Evolutionary conservation across 2,329 filamentous ascomycete genomes (phyloP).

Genomic region (Phoma sp.): DNA sequence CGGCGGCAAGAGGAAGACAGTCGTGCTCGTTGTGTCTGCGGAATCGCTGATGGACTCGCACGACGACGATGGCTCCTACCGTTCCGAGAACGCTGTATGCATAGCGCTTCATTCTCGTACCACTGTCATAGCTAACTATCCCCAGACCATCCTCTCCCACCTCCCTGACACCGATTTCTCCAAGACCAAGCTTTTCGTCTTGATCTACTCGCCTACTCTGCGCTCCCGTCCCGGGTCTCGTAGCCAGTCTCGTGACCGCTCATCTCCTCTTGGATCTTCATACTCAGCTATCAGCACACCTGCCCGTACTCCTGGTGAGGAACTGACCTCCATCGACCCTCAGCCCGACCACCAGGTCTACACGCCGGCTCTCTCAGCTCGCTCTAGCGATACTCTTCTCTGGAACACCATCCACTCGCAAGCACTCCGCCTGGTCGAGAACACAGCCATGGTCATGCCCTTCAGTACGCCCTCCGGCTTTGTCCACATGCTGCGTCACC

Average conservation of each 20-base stretch:
- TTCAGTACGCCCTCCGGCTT: conserved; percentile 86
- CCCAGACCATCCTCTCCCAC: conserved; percentile 76
- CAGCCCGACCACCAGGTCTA: conserved; percentile 50
- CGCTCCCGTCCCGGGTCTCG: conserved; percentile 63
- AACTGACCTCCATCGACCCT: conserved; percentile 54
- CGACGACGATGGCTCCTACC: conserved; percentile 62
- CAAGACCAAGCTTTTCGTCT: conserved; percentile 78
- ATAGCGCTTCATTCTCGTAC: background rate
- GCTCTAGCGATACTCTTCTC: conserved; percentile 55
- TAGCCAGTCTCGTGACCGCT: conserved; percentile 35
- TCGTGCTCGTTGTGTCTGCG: conserved; percentile 88
- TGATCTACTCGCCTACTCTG: conserved; percentile 85
- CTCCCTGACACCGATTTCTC: conserved; percentile 79
- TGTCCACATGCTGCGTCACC: conserved; percentile 82
- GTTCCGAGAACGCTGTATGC: conserved; percentile 81
- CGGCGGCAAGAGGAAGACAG: conserved; percentile 64
- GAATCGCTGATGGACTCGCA: conserved; percentile 65
- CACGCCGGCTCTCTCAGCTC: conserved; percentile 44
- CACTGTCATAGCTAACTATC: conserved; percentile 13
- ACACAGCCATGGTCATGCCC: conserved; percentile 84
- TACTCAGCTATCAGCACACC: conserved; percentile 82
- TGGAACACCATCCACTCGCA: conserved; percentile 84
- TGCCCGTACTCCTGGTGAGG: conserved; percentile 70
- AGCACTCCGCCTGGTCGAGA: conserved; percentile 78
- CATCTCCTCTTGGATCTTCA: conserved; percentile 75